A percentile compares a stretch with the other conserved stretches of the same genome.
These are phyloP conservation scores for Patellaria atrata DNA, from an alignment of 495 filamentous ascomycete species.

Conservation along the genomic window DNA sequence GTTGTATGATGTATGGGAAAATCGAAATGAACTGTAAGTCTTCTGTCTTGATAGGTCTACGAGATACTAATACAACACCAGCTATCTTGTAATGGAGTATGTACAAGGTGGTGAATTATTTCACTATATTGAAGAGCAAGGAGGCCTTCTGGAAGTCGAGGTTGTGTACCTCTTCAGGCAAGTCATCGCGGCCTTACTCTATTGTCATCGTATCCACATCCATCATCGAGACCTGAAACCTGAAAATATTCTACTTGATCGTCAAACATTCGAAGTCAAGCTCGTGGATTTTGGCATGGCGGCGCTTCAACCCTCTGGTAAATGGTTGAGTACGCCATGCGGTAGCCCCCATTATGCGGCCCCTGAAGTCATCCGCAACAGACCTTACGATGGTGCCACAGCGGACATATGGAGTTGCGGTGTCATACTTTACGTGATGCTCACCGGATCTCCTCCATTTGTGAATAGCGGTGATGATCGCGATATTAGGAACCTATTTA, in stretches of 20 bases:
- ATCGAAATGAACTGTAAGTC: constrained; percentile 75
- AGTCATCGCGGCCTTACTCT: constrained; percentile 79
- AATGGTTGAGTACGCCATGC: constrained; percentile 72
- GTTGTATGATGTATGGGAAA: constrained; percentile 93
- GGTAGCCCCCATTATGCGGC: constrained; percentile 95
- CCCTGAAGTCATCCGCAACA: constrained; percentile 66
- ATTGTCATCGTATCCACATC: constrained; percentile 85
- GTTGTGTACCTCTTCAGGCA: constrained; percentile 80
- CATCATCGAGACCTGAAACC: constrained; percentile 95
- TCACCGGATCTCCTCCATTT: constrained; percentile 71
- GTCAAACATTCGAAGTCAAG: constrained; percentile 52
- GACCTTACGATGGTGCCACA: constrained; percentile 62
- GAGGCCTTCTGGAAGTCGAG: constrained; percentile 58
- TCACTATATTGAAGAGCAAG: constrained; percentile 53
- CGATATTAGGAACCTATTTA: constrained; percentile 40
- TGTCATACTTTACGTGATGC: constrained; percentile 71
- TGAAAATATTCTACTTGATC: constrained; percentile 84
- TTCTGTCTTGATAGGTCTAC: not conserved
- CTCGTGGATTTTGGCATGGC: constrained; percentile 98
- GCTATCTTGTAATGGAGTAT: constrained; percentile 94
- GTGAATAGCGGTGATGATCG: constrained; percentile 40
- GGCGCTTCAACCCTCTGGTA: constrained; percentile 64
- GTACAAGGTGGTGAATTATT: constrained; percentile 87
- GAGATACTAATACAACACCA: constrained; percentile 33
- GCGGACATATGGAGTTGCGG: constrained; percentile 94